Evolutionary conservation across 2,329 filamentous ascomycete genomes (phyloP).

Genomic region (Akanthomyces lecanii): DNA sequence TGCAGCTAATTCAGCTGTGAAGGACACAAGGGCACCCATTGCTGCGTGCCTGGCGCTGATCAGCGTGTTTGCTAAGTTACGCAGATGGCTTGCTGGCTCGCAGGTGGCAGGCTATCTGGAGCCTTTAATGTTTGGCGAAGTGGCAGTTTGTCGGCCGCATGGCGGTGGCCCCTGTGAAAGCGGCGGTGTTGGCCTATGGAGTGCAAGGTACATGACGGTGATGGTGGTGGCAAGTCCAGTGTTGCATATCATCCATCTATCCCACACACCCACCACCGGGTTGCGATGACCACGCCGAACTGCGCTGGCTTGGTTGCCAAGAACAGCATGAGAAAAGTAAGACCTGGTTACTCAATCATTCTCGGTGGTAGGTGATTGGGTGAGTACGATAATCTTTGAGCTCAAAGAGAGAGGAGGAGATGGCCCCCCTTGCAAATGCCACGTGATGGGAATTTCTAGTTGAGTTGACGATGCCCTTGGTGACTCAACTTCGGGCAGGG

Average conservation of each 20-base stretch:
- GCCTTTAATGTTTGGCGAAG: not conserved
- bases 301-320: not conserved
- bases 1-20: not conserved
- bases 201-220: constrained; percentile 6
- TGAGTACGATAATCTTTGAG: too few species aligned
- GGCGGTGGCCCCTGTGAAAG: not conserved
- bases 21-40: not conserved
- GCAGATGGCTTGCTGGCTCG: not conserved
- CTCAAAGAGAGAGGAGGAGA: too few species aligned
- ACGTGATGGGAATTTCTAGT: not conserved
- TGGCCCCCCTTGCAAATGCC: too few species aligned
- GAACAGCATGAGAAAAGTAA: not conserved
- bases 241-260: not conserved
- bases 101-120: not conserved
- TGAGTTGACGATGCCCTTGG: not conserved
- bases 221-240: not conserved
- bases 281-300: not conserved
- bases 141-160: not conserved
- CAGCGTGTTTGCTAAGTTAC: not conserved
- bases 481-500: not conserved
- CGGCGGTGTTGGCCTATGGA: not conserved
- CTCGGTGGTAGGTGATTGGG: too few species aligned
- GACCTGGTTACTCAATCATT: too few species aligned
- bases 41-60: constrained; percentile 9
- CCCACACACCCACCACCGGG: not conserved